Evolutionary conservation across 2,329 filamentous ascomycete species (phyloP).

Genomic region (Paecilomyces formosus): DNA sequence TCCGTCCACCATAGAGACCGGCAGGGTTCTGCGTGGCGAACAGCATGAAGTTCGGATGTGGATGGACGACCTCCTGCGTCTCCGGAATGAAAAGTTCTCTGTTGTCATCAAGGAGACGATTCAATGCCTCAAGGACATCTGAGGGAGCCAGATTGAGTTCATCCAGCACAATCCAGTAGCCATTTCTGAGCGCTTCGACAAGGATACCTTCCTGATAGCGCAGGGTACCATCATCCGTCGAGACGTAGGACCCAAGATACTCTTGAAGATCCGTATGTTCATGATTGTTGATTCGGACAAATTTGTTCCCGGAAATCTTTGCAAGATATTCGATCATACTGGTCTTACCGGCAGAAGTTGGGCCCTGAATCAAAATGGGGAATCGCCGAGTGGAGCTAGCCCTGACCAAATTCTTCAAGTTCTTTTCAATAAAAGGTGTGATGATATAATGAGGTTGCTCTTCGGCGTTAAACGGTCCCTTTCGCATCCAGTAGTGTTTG

Average conservation of each 20-base stretch:
- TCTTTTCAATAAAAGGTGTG: constrained; percentile 88
- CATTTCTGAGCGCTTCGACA: constrained; percentile 83
- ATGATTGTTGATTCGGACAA: constrained; percentile 98
- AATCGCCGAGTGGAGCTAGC: constrained; percentile 88
- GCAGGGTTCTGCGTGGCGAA: constrained; percentile 98
- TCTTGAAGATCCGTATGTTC: constrained; percentile 98
- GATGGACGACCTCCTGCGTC: constrained; percentile 86
- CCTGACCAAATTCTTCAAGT: constrained; percentile 87
- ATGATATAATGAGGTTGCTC: constrained; percentile 89
- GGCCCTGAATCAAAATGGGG: constrained; percentile 90
- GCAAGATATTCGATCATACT: constrained; percentile 99
- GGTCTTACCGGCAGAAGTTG: constrained; percentile 95
- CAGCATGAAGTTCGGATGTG: constrained; percentile 92
- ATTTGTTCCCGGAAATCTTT: constrained; percentile 93
- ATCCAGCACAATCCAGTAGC: constrained; percentile 96
- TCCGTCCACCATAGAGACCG: constrained; percentile 89
- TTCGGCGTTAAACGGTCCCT: constrained; percentile 59
- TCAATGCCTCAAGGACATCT: constrained; percentile 92
- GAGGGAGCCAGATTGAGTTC: constrained; percentile 95
- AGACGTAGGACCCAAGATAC: constrained; percentile 91
- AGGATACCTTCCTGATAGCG: constrained; percentile 89
- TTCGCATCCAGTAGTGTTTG: constrained; percentile 83
- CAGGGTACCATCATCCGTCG: constrained; percentile 74
- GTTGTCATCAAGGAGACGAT: constrained; percentile 92
- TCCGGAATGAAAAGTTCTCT: constrained; percentile 92